phyloP scores from a whole-genome alignment of 176 grass and related monocot species.

The Zizania latifolia region DNA sequence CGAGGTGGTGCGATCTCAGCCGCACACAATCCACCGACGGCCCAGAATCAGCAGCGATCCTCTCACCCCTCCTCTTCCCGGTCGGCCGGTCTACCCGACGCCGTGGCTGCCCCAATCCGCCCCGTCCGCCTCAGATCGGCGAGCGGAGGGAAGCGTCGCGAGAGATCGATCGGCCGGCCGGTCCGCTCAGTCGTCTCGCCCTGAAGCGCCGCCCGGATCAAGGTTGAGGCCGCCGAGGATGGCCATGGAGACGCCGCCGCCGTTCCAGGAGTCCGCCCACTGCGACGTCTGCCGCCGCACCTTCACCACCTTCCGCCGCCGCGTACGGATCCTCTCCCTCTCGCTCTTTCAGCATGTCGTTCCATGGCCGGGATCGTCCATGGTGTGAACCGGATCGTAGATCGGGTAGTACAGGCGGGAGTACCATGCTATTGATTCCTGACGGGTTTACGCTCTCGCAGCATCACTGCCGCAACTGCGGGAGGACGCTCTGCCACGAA shows the following conservation, averaged over 20 bases:
- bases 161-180: neutral
- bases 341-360: neutral
- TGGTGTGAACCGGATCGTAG: neutral
- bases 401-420: neutral
- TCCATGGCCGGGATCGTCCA: neutral
- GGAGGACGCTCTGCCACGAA: constrained; percentile 82
- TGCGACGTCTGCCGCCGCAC: constrained; percentile 91
- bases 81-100: neutral
- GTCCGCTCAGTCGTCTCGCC: neutral
- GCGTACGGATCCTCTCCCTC: constrained; percentile 35
- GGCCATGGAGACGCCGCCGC: constrained; percentile 60
- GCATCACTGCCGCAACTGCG: constrained; percentile 97
- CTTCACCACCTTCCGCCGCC: constrained; percentile 93
- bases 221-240: neutral
- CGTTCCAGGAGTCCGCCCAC: constrained; percentile 83
- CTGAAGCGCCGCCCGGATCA: too few species aligned
- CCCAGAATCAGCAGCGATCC: neutral
- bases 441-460: constrained; percentile 15
- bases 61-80: neutral
- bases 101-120: neutral
- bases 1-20: neutral
- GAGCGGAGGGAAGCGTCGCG: neutral
- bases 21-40: neutral
- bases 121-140: constrained; percentile 25
- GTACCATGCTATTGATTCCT: neutral